Evolutionary conservation across 768 basidiomycete genomes (phyloP), one percentile per base, ranked within the genome.

Genomic region (Postia placenta): DNA sequence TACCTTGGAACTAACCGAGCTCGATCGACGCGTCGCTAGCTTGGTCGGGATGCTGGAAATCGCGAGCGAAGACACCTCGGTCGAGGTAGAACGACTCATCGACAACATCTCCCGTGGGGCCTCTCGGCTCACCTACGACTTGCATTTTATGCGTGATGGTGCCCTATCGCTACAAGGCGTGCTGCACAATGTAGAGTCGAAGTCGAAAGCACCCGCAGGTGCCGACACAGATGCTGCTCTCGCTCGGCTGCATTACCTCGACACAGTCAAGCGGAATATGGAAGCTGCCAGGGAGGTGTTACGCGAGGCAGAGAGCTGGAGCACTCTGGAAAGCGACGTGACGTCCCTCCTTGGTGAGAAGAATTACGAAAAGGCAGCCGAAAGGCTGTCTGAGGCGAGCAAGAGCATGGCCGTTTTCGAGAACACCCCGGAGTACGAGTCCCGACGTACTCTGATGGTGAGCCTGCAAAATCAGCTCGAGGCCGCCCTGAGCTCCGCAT

Each of bases 261-360:
- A 98, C 65, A 80, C 78, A 9, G 76, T 93, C 24, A 96, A 92
- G 62, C 71, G 71, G 20, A 75, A 86, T 19, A 93, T 99, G 91
- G 92, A 93, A 63, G 82, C 83, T 0, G 79, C 92, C 1, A 74
- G 93, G 27, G 92, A 92, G 53, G 92, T 97, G 15, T 69, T 98
- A 28, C 81, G 85, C 22, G 95, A 98, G 63, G 94, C 96, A 11
- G 94, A 98, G 72, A 90, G 86, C 56, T 99, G 96, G 96, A 89
- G 86, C 49, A 90, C 91, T 2, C 76, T 99, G 40, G 96, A 98
- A 64, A 76, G 87, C 28, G 96, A 99, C 68, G 87, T 96, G 41
- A 89, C 87, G 0, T 74, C 85, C 2, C 76, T 95, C n/a, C 75
- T 98, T 36, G 69, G 75, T 12, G 88, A 92, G 56, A 77, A 79